These are phyloP conservation scores for Punica granatum DNA, from an alignment of 345 rosid species.

Conservation along the genomic window DNA sequence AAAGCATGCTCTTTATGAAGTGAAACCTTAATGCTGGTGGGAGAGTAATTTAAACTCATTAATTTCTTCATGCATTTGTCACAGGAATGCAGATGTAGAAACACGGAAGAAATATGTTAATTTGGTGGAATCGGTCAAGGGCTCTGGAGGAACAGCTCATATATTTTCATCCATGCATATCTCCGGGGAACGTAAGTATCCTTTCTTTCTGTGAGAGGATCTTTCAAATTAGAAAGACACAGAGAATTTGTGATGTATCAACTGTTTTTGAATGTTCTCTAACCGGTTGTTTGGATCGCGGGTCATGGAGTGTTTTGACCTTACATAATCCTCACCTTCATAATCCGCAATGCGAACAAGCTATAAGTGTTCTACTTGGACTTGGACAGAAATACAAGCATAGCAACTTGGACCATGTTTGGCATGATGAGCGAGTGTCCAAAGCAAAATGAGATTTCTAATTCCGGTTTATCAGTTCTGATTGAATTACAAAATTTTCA, in stretches of 20 bases:
- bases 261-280: too few relatives aligned
- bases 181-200: conserved; percentile 86
- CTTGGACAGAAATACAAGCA: too few relatives aligned
- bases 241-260: background rate
- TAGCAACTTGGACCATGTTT: too few relatives aligned
- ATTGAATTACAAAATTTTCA: too few relatives aligned
- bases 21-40: background rate
- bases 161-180: conserved; percentile 92
- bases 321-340: too few relatives aligned
- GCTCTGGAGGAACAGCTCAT: conserved; percentile 64
- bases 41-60: background rate
- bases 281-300: too few relatives aligned
- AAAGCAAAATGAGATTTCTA: too few relatives aligned
- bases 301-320: too few relatives aligned
- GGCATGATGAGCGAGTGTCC: too few relatives aligned
- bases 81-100: conserved; percentile 68
- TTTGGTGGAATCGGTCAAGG: conserved; percentile 71
- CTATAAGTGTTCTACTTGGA: too few relatives aligned
- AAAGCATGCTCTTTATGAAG: background rate
- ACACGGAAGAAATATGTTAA: conserved; percentile 60
- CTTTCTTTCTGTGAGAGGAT: background rate
- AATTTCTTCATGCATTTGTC: background rate
- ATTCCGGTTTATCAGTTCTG: too few relatives aligned
- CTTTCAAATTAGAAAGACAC: background rate
- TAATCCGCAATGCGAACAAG: too few relatives aligned